These are phyloP conservation scores for Basidiobolus meristosporus DNA, from an alignment of 371 early-diverging fungal genomes.

Conservation along the genomic window DNA sequence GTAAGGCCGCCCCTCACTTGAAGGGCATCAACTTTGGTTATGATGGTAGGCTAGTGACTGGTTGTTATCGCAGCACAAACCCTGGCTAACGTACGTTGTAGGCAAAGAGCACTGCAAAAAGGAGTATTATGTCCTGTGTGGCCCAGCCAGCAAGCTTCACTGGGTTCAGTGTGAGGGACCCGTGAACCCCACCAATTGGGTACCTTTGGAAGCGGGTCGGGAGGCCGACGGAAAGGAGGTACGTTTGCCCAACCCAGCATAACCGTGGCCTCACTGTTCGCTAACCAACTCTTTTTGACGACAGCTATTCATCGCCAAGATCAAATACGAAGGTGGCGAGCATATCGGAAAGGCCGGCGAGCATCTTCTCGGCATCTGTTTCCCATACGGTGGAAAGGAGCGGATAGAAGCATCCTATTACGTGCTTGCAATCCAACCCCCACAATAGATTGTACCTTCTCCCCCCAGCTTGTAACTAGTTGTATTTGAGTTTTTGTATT, in stretches of 20 bases:
- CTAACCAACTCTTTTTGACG: no score
- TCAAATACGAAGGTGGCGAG: constrained; percentile 9
- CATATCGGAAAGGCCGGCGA: constrained; percentile 18
- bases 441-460: no score
- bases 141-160: constrained; percentile 14
- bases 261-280: no score
- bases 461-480: no score
- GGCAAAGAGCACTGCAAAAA: constrained; percentile 10
- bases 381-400: constrained; percentile 8
- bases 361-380: constrained; percentile 14
- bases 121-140: constrained; percentile 25
- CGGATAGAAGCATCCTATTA: not conserved
- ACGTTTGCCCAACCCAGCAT: not conserved
- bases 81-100: not conserved
- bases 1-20: constrained; percentile 17
- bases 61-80: not conserved
- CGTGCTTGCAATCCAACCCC: no score
- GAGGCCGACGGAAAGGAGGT: constrained; percentile 15
- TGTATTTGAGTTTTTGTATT: no score
- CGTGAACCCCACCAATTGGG: constrained; percentile 4
- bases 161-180: constrained; percentile 16
- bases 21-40: constrained; percentile 15
- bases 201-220: constrained; percentile 17
- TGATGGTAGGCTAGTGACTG: constrained; percentile 8
- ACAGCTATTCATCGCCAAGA: constrained; percentile 20